Conservation (phyloP, 768 basidiomycete genomes). For the Phaeotremella skinneri region DNA sequence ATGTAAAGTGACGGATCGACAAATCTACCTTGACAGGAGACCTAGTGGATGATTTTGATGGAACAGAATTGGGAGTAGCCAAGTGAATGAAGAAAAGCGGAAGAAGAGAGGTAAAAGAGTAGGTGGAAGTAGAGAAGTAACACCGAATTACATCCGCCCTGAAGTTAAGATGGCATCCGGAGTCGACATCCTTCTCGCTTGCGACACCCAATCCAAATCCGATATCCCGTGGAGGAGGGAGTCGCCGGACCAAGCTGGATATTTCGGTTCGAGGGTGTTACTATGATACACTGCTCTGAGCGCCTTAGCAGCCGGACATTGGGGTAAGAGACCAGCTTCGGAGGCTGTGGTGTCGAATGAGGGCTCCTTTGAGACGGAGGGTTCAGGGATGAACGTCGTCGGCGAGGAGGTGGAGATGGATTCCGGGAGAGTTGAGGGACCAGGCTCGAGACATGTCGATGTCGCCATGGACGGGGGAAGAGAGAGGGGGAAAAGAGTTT, state of each 20-base stretch:
- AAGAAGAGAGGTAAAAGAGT: too few relatives aligned
- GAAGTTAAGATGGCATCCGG: neutral
- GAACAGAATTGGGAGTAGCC: too few relatives aligned
- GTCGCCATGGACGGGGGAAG: conserved; percentile 55
- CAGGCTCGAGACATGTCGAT: conserved; percentile 16
- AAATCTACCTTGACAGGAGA: too few relatives aligned
- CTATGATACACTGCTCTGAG: conserved; percentile 39
- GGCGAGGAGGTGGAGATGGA: neutral
- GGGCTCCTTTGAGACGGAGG: neutral
- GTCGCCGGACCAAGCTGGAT: conserved; percentile 10
- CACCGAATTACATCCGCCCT: neutral
- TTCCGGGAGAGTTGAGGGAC: conserved; percentile 7
- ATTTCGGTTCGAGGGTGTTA: conserved; percentile 24
- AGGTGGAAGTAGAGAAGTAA: too few relatives aligned
- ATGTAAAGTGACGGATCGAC: too few relatives aligned
- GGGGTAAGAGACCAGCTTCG: neutral
- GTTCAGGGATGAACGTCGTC: neutral
- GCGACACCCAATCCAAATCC: neutral
- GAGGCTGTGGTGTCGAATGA: neutral
- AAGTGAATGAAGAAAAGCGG: too few relatives aligned
- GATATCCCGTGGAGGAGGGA: neutral
- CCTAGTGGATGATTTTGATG: too few relatives aligned
- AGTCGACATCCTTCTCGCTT: conserved; percentile 1
- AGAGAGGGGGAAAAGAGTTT: conserved; percentile 61
- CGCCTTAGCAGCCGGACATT: conserved; percentile 29